Evolutionary conservation across 2,329 filamentous ascomycete species (phyloP).

Genomic region (Alternaria sp.): DNA sequence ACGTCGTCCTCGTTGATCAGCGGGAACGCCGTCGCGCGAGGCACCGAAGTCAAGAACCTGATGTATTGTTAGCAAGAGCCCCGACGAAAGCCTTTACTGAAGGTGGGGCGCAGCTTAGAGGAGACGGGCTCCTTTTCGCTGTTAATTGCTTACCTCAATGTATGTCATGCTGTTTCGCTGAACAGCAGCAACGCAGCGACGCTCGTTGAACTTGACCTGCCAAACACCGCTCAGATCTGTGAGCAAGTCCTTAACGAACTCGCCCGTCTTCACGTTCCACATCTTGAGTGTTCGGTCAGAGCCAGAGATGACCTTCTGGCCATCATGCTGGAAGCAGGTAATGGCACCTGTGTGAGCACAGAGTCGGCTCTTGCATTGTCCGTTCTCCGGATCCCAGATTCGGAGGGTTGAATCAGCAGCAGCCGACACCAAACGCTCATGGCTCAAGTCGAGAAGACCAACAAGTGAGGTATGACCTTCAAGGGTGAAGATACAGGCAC

Average conservation of each 20-base stretch:
- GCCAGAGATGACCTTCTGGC: constrained; percentile 94
- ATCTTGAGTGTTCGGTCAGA: constrained; percentile 97
- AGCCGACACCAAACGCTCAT: constrained; percentile 90
- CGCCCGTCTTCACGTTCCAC: constrained; percentile 94
- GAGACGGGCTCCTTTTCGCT: not conserved
- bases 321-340: constrained; percentile 98
- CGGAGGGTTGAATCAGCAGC: constrained; percentile 94
- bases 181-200: constrained; percentile 94
- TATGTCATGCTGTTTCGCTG: constrained; percentile 93
- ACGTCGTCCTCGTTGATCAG: constrained; percentile 79
- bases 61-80: constrained; percentile 34
- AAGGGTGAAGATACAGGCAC: constrained; percentile 83
- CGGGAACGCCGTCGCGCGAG: constrained; percentile 83
- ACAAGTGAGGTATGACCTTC: constrained; percentile 94
- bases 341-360: constrained; percentile 97
- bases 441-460: constrained; percentile 86
- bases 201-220: constrained; percentile 98
- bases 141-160: constrained; percentile 72
- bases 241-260: constrained; percentile 90
- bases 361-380: constrained; percentile 87
- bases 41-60: constrained; percentile 98
- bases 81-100: too few relatives aligned
- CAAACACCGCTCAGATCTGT: constrained; percentile 96
- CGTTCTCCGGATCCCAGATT: constrained; percentile 96
- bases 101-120: too few relatives aligned